Evolutionary conservation across 2,329 filamentous ascomycete genomes (phyloP), one percentile per base, ranked within the genome.

Genomic region (Raffaelea arxii): DNA sequence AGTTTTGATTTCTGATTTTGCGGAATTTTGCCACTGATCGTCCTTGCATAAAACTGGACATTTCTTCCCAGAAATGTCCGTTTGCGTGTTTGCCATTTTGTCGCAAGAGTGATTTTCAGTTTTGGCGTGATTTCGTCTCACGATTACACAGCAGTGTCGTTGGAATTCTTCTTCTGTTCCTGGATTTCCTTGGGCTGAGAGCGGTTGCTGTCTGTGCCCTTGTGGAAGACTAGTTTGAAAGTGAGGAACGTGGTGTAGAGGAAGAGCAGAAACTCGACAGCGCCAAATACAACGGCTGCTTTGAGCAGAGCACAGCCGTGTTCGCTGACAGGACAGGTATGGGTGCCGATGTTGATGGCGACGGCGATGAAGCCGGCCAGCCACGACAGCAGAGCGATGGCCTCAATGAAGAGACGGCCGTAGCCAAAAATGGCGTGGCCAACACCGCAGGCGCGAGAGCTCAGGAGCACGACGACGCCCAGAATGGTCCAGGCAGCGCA

Each of bases 291-390:
- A 3, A 36, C 22, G 21, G 43, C 43, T 5, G 43, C 43, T 12
- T 16, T 30, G 23, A 45, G 36, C 23, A 23, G 6, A 3, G n/a
- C 35, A 19, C 43, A 45, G 18, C 21, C 30, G 43, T 39, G 22
- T 6, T 39, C 24, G 9, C 23, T 18, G 2, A 14, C 4, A 9
- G 43, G 35, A 11, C 43, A 45, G 4, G 43, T 25, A 16, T 23
- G n/a, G 43, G 7, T 45, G 11, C 35, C 35, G 6, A 45, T 23
- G 18, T 45, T 45, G 18, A 45, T 24, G 18, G 43, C 43, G 23
- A 39, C 24, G 9, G 43, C 43, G 32, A 45, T 32, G 19, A 45
- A 45, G 11, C 43, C 43, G 18, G 43, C 43, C 10, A 45, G 43
- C 43, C 43, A 45, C 9, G 43, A 45, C 6, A 45, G 24, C 11